These are phyloP conservation scores for Phycomyces nitens DNA, from an alignment of 192 early-diverging fungal genomes.

Conservation along the genomic window DNA sequence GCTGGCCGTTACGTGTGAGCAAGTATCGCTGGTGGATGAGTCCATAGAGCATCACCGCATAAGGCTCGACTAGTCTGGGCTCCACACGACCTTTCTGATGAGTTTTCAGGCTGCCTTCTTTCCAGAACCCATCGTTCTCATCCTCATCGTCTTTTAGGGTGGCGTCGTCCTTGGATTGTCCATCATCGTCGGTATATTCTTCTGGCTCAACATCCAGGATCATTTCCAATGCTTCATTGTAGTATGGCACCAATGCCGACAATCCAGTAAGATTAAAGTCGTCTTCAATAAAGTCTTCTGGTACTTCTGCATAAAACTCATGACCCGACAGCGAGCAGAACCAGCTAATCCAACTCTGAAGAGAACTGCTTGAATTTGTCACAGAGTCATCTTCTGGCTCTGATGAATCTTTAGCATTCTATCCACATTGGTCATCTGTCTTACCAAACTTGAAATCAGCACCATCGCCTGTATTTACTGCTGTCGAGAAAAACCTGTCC, in stretches of 20 bases:
- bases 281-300: constrained; percentile 89
- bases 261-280: constrained; percentile 98
- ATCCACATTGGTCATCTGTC: background rate
- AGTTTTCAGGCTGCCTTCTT: constrained; percentile 11
- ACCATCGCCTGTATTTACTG: background rate
- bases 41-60: constrained; percentile 88
- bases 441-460: constrained; percentile 1
- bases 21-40: constrained; percentile 92
- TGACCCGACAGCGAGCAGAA: constrained; percentile 74
- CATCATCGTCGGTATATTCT: constrained; percentile 20
- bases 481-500: constrained; percentile 5
- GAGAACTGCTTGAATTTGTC: constrained; percentile 11
- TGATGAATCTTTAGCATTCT: constrained; percentile 1
- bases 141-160: background rate
- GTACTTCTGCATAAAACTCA: constrained; percentile 78
- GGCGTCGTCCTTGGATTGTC: background rate
- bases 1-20: constrained; percentile 79
- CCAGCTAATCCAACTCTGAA: constrained; percentile 67
- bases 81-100: constrained; percentile 4
- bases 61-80: constrained; percentile 58
- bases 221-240: constrained; percentile 92
- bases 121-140: constrained; percentile 26
- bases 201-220: constrained; percentile 81
- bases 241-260: constrained; percentile 75
- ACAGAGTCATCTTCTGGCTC: constrained; percentile 15